Conservation (phyloP, 2,329 filamentous ascomycete genomes). For the Fusarium fujikuroi region DNA sequence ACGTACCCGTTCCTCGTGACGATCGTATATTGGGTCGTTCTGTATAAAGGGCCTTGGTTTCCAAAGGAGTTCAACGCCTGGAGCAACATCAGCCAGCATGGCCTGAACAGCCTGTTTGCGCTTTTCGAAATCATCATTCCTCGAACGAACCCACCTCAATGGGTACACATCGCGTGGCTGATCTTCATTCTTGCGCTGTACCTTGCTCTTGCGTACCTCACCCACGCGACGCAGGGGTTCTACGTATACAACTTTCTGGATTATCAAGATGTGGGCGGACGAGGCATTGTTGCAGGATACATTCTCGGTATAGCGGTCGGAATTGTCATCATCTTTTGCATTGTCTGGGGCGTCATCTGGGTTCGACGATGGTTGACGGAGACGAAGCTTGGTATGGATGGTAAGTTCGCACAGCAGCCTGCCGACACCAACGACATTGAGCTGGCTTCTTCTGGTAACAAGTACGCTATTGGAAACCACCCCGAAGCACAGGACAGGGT, state of each 20-base stretch:
- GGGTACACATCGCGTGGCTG: constrained; percentile 74
- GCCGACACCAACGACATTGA: constrained; percentile 41
- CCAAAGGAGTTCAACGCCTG: constrained; percentile 63
- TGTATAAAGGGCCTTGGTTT: constrained; percentile 66
- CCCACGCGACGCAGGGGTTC: constrained; percentile 73
- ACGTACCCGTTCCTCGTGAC: constrained; percentile 76
- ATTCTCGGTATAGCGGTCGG: constrained; percentile 68
- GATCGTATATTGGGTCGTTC: constrained; percentile 74
- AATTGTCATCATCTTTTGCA: constrained; percentile 62
- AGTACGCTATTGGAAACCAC: constrained; percentile 24
- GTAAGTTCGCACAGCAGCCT: constrained; percentile 52
- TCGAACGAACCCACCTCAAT: constrained; percentile 68
- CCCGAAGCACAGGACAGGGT: constrained; percentile 34
- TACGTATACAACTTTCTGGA: constrained; percentile 87
- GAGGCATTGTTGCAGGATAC: constrained; percentile 69
- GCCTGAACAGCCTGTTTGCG: constrained; percentile 77
- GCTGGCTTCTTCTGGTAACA: constrained; percentile 40
- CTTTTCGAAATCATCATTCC: constrained; percentile 80
- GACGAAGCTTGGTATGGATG: constrained; percentile 55
- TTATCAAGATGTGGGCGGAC: constrained; percentile 60
- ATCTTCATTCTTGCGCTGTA: constrained; percentile 78
- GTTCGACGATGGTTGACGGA: constrained; percentile 62
- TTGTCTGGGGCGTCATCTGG: constrained; percentile 63
- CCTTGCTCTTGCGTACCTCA: constrained; percentile 78
- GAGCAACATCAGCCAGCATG: constrained; percentile 79